These are phyloP conservation scores for Cardamine chenopodiifolia DNA, from an alignment of 345 rosid genomes.

Conservation along the genomic window DNA sequence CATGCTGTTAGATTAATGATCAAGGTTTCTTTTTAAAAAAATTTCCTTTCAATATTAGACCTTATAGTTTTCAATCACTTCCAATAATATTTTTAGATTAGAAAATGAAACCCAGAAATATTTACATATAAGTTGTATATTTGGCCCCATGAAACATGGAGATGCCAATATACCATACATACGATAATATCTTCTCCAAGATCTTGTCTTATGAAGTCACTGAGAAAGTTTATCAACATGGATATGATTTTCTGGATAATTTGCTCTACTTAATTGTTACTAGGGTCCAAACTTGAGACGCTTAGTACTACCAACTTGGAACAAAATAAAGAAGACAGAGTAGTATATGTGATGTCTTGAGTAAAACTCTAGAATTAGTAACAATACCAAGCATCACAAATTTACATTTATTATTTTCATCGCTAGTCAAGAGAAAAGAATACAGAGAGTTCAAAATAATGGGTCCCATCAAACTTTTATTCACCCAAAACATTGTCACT, in stretches of 20 bases:
- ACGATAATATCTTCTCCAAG: no score
- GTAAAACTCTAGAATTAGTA: slow-evolving; percentile 63
- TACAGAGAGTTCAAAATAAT: slow-evolving; percentile 57
- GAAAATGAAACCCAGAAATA: neutral
- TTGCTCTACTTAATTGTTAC: neutral
- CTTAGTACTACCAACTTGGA: slow-evolving; percentile 75
- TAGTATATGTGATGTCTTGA: slow-evolving; percentile 53
- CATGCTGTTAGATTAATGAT: neutral
- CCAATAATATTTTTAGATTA: no score
- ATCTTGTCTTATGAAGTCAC: no score
- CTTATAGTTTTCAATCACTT: neutral
- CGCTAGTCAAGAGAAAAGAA: slow-evolving; percentile 47
- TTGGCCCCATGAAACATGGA: neutral
- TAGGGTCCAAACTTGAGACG: slow-evolving; percentile 61
- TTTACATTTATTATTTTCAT: slow-evolving; percentile 49
- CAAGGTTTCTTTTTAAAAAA: no score
- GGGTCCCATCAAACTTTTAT: slow-evolving; percentile 52
- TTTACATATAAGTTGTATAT: no score
- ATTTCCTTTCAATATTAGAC: neutral
- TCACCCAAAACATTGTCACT: slow-evolving; percentile 38
- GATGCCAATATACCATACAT: neutral
- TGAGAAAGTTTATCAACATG: no score
- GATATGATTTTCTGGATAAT: neutral
- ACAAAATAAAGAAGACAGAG: slow-evolving; percentile 55
- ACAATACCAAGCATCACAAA: slow-evolving; percentile 68